These are phyloP conservation scores for Phytophthora sp. DNA, from an alignment of 352 stramenopile genomes.

Conservation along the genomic window DNA sequence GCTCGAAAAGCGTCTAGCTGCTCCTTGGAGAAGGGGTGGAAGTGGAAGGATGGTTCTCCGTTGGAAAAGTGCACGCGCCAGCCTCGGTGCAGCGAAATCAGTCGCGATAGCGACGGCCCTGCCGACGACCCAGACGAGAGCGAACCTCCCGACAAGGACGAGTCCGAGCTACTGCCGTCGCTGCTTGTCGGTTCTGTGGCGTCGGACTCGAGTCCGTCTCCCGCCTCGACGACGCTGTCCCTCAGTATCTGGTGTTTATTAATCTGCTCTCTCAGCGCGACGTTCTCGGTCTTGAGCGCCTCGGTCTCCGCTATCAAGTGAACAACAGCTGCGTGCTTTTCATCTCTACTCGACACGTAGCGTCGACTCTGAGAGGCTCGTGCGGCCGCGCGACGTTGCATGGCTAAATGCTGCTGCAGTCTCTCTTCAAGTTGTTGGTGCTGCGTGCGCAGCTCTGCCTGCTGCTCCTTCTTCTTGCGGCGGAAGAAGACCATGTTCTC, in stretches of 20 bases:
- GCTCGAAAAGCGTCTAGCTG: constrained; percentile 32
- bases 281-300: constrained; percentile 47
- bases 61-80: constrained; percentile 33
- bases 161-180: constrained; percentile 36
- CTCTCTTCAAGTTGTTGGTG: constrained; percentile 43
- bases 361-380: constrained; percentile 4
- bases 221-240: constrained; percentile 9
- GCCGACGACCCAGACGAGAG: constrained; percentile 17
- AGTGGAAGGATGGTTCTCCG: constrained; percentile 44
- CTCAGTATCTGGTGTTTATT: constrained; percentile 28
- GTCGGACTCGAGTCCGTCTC: constrained; percentile 5
- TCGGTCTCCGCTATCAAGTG: constrained; percentile 46
- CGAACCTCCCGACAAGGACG: constrained; percentile 5
- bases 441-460: constrained; percentile 40
- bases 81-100: constrained; percentile 19
- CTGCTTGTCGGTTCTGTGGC: constrained; percentile 14
- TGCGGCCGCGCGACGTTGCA: constrained; percentile 35
- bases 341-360: not conserved
- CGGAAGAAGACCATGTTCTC: constrained; percentile 63
- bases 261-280: constrained; percentile 34
- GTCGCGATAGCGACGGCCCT: constrained; percentile 20
- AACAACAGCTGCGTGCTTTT: constrained; percentile 18
- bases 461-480: constrained; percentile 57
- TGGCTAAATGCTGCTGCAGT: constrained; percentile 42
- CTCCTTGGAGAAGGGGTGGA: constrained; percentile 36